These are phyloP conservation scores for Pseudonitzschia pungens DNA, from an alignment of 108 stramenopile species.

Conservation along the genomic window DNA sequence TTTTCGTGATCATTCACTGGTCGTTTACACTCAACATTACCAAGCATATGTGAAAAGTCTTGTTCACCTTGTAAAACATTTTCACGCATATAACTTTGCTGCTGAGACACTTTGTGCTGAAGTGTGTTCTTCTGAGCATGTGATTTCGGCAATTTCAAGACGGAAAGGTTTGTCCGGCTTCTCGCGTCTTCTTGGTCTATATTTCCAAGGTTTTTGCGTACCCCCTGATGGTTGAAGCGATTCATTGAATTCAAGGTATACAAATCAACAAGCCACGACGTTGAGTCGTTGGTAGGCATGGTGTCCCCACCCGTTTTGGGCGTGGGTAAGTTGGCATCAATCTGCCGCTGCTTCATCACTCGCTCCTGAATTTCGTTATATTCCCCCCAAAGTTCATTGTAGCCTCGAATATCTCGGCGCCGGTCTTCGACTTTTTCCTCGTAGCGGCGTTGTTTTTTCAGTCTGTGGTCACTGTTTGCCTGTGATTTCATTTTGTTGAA, in stretches of 20 bases:
- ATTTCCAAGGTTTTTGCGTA: slow-evolving; percentile 1
- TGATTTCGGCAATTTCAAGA: slow-evolving; percentile 23
- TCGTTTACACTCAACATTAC: neutral
- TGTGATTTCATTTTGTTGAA: slow-evolving; percentile 41
- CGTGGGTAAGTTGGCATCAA: neutral
- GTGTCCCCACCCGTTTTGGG: neutral
- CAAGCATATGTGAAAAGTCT: neutral
- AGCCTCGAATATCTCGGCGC: slow-evolving; percentile 29
- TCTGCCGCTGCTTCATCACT: slow-evolving; percentile 6
- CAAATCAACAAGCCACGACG: slow-evolving; percentile 21
- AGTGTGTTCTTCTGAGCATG: slow-evolving; percentile 24
- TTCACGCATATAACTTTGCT: neutral
- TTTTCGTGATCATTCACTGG: neutral
- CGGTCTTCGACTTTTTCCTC: slow-evolving; percentile 39
- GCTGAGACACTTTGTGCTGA: slow-evolving; percentile 14
- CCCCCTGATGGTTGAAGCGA: neutral
- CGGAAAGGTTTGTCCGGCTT: slow-evolving; percentile 29
- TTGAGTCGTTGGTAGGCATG: neutral
- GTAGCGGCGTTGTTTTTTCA: slow-evolving; percentile 20
- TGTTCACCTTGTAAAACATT: neutral
- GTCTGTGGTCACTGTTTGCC: slow-evolving; percentile 20
- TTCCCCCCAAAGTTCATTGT: slow-evolving; percentile 36
- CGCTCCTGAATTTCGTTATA: slow-evolving; percentile 32
- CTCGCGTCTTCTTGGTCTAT: slow-evolving; percentile 20
- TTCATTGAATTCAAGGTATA: slow-evolving; percentile 1